These are phyloP conservation scores for Kondoa malvinella DNA, from an alignment of 768 basidiomycete species.

Conservation along the genomic window DNA sequence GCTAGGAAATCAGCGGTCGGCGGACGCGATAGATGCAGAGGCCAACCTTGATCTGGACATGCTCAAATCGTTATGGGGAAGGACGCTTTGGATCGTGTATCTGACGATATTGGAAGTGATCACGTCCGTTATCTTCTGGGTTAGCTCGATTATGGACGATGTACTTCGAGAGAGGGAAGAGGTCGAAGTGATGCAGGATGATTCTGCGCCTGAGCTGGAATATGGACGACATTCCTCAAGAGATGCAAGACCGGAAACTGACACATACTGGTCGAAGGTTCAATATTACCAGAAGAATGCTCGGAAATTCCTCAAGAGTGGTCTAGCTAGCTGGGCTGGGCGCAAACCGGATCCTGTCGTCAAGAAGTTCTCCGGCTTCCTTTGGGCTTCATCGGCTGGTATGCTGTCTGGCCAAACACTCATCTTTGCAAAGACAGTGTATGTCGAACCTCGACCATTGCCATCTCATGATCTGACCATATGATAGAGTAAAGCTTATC, in stretches of 20 bases:
- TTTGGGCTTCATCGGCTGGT: slow-evolving; percentile 85
- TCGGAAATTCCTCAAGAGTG: slow-evolving; percentile 37
- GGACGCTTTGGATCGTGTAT: slow-evolving; percentile 75
- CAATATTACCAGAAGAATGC: slow-evolving; percentile 49
- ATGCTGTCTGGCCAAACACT: slow-evolving; percentile 74
- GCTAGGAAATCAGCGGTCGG: slow-evolving; percentile 39
- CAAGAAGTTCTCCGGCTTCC: slow-evolving; percentile 79
- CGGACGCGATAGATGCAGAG: slow-evolving; percentile 55
- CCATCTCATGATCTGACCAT: neutral
- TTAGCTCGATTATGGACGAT: slow-evolving; percentile 18
- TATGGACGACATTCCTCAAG: neutral
- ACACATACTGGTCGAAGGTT: slow-evolving; percentile 37
- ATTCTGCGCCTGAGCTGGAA: slow-evolving; percentile 10
- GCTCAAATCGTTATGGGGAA: slow-evolving; percentile 67
- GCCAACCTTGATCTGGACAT: slow-evolving; percentile 50
- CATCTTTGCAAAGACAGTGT: slow-evolving; percentile 55
- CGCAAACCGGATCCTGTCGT: slow-evolving; percentile 49
- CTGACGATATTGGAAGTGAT: slow-evolving; percentile 63
- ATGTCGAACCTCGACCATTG: neutral
- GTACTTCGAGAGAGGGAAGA: slow-evolving; percentile 40
- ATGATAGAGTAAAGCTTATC: slow-evolving; percentile 54
- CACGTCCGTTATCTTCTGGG: slow-evolving; percentile 36
- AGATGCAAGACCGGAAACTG: neutral
- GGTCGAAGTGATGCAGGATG: slow-evolving; percentile 27
- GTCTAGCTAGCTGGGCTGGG: slow-evolving; percentile 15